Evolutionary conservation across 805 yeast species (phyloP), one percentile per base, ranked within the genome.

Genomic region (Candida silvicultrix): DNA sequence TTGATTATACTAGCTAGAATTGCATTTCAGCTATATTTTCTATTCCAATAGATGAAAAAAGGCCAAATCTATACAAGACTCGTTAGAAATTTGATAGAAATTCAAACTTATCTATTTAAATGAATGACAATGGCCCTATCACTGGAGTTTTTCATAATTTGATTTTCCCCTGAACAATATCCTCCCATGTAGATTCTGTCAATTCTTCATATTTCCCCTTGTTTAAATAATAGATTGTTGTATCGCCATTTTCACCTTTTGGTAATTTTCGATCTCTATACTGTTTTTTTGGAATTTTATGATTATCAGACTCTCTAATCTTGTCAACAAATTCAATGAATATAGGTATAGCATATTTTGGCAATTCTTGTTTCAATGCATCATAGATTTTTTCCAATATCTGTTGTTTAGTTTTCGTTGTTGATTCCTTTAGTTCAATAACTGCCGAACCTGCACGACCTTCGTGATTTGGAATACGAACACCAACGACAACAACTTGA

Each of bases 401-500:
- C 14, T 58, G 51, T 16, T 52, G 53, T 9, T 54, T 52, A 8
- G 63, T 60, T 2, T 62, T 42, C 10, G 53, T 52, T 8, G 43
- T 38, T 1, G 40, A 42, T 15, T 72, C 73, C 11, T 61, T 58
- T 4, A 81, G 74, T 57, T 83, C 82, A 12, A 89, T 59, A 2
- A 88, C 83, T 0, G 94, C 95, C 63, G 85, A 87, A 0, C 98
- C 97, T 14, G 96, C 96, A 56, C 97, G 76, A 35, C 98, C 98
- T 65, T 90, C 98, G 59, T 90, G 95, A 45, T 81, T 75, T 5
- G 92, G 94, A 10, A 90, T 83, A 59, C 76, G 76, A 4, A 85
- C 83, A 34, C 97, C 97, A 44, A 94, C 97, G 20, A 90, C 96
- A 40, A 88, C 89, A 12, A 83, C 78, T 50, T 84, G 88, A 49